phyloP scores from a whole-genome alignment of 83 land plant species.

The Diphasiastrum complanatum region DNA sequence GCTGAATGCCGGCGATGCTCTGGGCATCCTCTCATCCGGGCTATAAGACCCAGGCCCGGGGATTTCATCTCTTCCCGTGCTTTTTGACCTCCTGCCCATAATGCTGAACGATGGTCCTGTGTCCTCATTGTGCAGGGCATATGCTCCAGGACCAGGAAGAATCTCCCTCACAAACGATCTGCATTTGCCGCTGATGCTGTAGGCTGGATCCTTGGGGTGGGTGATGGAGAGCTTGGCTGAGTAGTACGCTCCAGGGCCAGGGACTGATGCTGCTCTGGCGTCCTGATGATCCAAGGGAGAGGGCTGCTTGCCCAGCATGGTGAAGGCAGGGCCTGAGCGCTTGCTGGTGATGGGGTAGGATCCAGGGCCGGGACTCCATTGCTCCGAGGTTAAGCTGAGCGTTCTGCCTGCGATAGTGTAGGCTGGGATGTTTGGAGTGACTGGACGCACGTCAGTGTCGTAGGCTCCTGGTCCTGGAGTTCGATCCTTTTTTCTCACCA shows the following conservation, averaged over 20 bases:
- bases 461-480: conserved; percentile 14
- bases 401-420: not conserved
- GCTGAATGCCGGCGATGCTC: not conserved
- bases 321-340: too few relatives aligned
- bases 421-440: conserved; percentile 3
- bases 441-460: conserved; percentile 5
- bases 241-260: conserved; percentile 15
- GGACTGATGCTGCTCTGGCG: not conserved
- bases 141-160: conserved; percentile 11
- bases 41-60: conserved; percentile 9
- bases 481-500: not conserved
- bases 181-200: not conserved
- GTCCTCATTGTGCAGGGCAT: not conserved
- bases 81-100: not conserved
- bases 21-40: not conserved
- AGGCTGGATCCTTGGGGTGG: conserved; percentile 4
- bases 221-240: too few relatives aligned
- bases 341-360: not conserved
- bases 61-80: too few relatives aligned
- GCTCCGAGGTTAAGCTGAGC: not conserved
- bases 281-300: too few relatives aligned
- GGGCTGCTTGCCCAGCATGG: too few relatives aligned
- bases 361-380: conserved; percentile 7
- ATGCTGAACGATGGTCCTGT: conserved; percentile 5
- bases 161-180: not conserved